Evolutionary conservation across 257 asterid species (phyloP).

Genomic region (Nicotiana obtusifolia): DNA sequence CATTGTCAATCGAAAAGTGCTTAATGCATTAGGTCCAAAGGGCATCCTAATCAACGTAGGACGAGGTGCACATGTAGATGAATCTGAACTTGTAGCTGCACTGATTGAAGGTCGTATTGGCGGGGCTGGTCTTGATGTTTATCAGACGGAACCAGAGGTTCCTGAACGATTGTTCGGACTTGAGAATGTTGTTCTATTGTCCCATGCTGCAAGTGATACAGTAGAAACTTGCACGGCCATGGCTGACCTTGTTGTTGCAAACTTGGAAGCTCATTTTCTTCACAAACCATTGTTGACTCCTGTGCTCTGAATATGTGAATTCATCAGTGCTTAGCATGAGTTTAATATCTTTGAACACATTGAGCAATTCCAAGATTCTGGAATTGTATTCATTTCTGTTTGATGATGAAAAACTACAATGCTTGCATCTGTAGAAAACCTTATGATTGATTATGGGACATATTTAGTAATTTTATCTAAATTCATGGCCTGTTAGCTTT

Average conservation of each 20-base stretch:
- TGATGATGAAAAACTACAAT: not conserved
- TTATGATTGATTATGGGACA: not conserved
- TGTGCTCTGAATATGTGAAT: constrained; percentile 32
- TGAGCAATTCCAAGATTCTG: not conserved
- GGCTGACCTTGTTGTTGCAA: constrained; percentile 73
- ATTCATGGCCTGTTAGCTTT: too few species aligned
- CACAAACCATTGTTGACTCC: constrained; percentile 61
- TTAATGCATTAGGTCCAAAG: constrained; percentile 59
- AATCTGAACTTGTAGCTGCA: constrained; percentile 58
- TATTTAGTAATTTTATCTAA: not conserved
- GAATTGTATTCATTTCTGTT: not conserved
- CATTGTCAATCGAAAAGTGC: constrained; percentile 50
- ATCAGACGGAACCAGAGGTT: constrained; percentile 64
- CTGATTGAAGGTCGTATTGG: constrained; percentile 60
- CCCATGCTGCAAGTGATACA: constrained; percentile 65
- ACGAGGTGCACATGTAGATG: constrained; percentile 65
- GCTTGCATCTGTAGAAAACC: not conserved
- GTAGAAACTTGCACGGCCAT: constrained; percentile 53
- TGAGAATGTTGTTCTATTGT: constrained; percentile 53
- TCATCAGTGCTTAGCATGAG: not conserved
- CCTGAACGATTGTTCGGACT: constrained; percentile 48
- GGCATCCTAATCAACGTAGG: constrained; percentile 72
- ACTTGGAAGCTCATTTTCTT: constrained; percentile 65
- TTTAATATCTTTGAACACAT: not conserved
- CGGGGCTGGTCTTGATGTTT: constrained; percentile 93